Evolutionary conservation across 768 basidiomycete species (phyloP), one percentile per base, ranked within the genome.

Genomic region (Boletus sensibilis): DNA sequence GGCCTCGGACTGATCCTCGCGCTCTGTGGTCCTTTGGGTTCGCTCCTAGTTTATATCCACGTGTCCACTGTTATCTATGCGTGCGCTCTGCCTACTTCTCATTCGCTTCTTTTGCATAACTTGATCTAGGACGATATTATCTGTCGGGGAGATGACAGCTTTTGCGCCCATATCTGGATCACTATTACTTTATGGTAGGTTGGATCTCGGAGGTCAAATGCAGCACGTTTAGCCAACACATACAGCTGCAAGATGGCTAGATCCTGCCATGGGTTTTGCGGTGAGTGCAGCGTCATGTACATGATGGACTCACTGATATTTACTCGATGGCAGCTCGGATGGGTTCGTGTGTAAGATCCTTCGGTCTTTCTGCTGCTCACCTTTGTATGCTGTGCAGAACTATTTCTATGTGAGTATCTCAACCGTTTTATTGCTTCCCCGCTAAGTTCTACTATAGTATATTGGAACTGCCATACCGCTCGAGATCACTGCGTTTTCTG

Each of bases 401-500:
- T 76, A 73, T 55, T 76, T 71, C 57, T 69, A 68, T 42, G 73
- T 70, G 31, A 33, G 66, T 62, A 18, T 34, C n/a, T 16, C 13
- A n/a, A 1, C n/a, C 3, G 1, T 13, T 48, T 35, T 18, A 18
- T 53, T 23, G 12, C 11, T 12, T 50, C 6, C 11, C 4, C 25
- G 8, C 52, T 54, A 9, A 60, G 3, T 14, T 12, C 7, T 46
- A 25, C 3, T 21, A 20, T 5, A 67, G 65, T 60, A 45, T 53
- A n/a, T 49, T 38, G 63, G 54, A n/a, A 79, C 77, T 58, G 75
- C 78, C 5, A 63, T 81, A 16, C 78, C 79, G 3, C 76, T 79
- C 21, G 82, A 83, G 62, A 74, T 84, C 39, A 77, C 77, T 21
- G 82, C 82, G 2, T 75, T 79, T 8, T 69, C 78, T n/a, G 69